These are phyloP conservation scores for Kalmusia sp. DNA, from an alignment of 2,329 filamentous ascomycete species.

Conservation along the genomic window DNA sequence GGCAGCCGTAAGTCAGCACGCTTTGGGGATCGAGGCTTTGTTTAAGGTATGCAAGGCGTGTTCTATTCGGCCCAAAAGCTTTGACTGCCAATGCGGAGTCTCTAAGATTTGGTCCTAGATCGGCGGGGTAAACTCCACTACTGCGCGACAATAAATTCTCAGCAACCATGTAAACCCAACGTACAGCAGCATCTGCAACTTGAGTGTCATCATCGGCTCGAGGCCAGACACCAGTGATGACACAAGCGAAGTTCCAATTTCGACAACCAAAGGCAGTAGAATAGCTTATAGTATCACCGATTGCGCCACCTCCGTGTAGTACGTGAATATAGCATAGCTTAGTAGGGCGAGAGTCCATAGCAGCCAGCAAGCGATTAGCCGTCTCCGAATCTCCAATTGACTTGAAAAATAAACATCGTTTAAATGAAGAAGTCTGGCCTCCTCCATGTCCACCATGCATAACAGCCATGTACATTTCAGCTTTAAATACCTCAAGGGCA, in stretches of 20 bases:
- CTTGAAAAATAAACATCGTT: slow-evolving; percentile 68
- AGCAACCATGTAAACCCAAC: slow-evolving; percentile 65
- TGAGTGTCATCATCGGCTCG: slow-evolving; percentile 59
- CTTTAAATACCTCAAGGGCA: slow-evolving; percentile 60
- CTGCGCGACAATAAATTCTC: slow-evolving; percentile 57
- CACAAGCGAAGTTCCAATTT: slow-evolving; percentile 70
- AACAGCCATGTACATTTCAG: slow-evolving; percentile 66
- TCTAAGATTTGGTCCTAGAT: slow-evolving; percentile 68
- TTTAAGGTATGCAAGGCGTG: slow-evolving; percentile 62
- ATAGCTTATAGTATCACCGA: slow-evolving; percentile 53
- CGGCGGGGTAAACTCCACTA: slow-evolving; percentile 64
- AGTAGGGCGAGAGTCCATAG: slow-evolving; percentile 59
- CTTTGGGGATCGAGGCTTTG: slow-evolving; percentile 55
- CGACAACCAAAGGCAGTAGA: slow-evolving; percentile 68
- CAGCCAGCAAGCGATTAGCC: slow-evolving; percentile 49
- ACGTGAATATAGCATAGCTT: slow-evolving; percentile 68
- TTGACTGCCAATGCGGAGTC: slow-evolving; percentile 58
- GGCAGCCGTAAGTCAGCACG: slow-evolving; percentile 64
- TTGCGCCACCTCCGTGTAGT: slow-evolving; percentile 64
- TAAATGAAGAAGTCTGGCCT: slow-evolving; percentile 69
- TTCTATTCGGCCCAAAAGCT: slow-evolving; percentile 65
- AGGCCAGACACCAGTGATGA: slow-evolving; percentile 68
- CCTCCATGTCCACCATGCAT: slow-evolving; percentile 67
- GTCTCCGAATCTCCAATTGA: slow-evolving; percentile 49
- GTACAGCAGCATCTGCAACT: slow-evolving; percentile 46